Base-by-base conservation (phyloP, 495 filamentous ascomycete genomes). In the Daldinia bambusicola region DNA sequence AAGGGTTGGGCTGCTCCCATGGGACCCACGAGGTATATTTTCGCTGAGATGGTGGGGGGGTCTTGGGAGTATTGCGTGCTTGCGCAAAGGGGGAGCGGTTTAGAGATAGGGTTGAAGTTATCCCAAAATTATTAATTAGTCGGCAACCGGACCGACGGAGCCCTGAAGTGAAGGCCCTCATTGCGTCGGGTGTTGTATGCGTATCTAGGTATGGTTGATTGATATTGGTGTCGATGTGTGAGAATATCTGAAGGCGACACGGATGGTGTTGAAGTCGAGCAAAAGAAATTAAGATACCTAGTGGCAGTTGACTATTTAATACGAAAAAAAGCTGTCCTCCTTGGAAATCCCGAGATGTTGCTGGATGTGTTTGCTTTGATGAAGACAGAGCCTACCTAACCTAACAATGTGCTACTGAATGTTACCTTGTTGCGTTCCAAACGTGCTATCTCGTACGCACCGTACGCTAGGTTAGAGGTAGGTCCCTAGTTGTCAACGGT, bases 11-110 rank as follows among this genome's bases (percentile, higher is more conserved):
- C 43, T 59, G 36, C 63, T 77, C 75, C 58, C 71, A 77, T 14
- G 75, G 40, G 30, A 77, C 70, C 75, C 75, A 77, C 0, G 75
- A 77, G 26, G 61, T 75, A 4, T 43, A 40, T 10, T 73, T 70
- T 16, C 9, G 62, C 8, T 56, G 53, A 56, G 2, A 53, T 6
- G 50, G 12, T 1, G 7, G 26, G 50, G 30, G 50, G n/a, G 26
- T 6, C 26, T 53, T 0, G 50, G 50, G 50, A 2, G n/a, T 16
- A 45, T 87, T 63, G 0, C 9, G 18, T 48, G 12, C 16, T 20
- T 22, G 16, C 9, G 18, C 9, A 16, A 20, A 22, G 9, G 20
- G 18, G 20, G 43, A 13, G 20, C 2, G 9, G 10, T 10, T 20
- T 22, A 3, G 18, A 48, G 9, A 20, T 48, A 20, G 4, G 9